These are phyloP conservation scores for Claviceps digitariae DNA, from an alignment of 2,329 filamentous ascomycete genomes.

Conservation along the genomic window DNA sequence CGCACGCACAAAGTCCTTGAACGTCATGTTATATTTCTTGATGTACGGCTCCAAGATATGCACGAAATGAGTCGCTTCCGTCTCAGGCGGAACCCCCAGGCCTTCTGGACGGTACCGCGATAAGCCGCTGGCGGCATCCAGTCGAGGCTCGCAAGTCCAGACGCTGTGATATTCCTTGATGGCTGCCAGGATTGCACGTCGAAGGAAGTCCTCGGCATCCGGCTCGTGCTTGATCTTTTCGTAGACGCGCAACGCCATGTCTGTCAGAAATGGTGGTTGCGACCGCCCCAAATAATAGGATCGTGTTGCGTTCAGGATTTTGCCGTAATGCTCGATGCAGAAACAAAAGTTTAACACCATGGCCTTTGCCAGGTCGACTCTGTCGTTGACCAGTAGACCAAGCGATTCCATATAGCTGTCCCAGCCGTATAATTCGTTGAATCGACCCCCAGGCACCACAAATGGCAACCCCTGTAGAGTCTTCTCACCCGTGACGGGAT, in stretches of 20 bases:
- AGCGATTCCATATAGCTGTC: conserved; percentile 98
- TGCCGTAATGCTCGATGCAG: conserved; percentile 95
- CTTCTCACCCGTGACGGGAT: conserved; percentile 50
- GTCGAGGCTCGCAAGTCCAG: conserved; percentile 67
- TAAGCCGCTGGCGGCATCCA: conserved; percentile 64
- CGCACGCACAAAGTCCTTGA: conserved; percentile 71
- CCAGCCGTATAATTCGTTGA: conserved; percentile 98
- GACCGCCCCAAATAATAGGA: conserved; percentile 92
- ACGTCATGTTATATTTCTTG: conserved; percentile 69
- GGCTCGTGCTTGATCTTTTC: conserved; percentile 83
- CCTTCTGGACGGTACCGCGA: conserved; percentile 78
- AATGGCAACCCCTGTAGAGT: conserved; percentile 75
- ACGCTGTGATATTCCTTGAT: conserved; percentile 95
- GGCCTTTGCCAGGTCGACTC: conserved; percentile 74
- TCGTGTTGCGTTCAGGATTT: conserved; percentile 92
- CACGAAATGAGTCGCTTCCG: conserved; percentile 73
- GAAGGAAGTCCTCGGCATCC: conserved; percentile 68
- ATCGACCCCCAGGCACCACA: conserved; percentile 91
- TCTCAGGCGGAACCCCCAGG: conserved; percentile 79
- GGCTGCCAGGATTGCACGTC: conserved; percentile 67
- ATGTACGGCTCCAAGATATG: conserved; percentile 73
- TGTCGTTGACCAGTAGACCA: conserved; percentile 73
- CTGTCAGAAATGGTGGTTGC: conserved; percentile 91
- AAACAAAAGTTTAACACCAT: conserved; percentile 98
- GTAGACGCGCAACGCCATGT: conserved; percentile 91